Evolutionary conservation across 139 green algal genomes (phyloP).

Genomic region (Auxenochlorella pyrenoidosa): DNA sequence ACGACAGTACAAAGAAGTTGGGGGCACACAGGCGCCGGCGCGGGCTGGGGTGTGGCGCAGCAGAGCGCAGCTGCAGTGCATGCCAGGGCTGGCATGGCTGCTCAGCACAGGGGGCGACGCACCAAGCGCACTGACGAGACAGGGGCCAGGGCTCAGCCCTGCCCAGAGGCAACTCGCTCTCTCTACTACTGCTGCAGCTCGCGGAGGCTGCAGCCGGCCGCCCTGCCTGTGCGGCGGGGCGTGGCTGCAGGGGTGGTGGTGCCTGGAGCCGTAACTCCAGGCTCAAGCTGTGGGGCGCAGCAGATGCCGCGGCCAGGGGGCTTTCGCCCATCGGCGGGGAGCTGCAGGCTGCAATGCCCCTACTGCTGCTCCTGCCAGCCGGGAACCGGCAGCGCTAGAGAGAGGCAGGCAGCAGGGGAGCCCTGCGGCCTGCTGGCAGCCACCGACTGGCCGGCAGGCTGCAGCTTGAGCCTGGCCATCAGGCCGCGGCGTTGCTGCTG

Average conservation of each 20-base stretch:
- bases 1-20: background rate
- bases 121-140: background rate
- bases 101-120: background rate
- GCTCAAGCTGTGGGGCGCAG: background rate
- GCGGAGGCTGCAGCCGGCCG: background rate
- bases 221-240: background rate
- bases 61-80: background rate
- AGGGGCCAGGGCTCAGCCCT: background rate
- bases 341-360: too few species aligned
- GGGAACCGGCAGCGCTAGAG: constrained; percentile 39
- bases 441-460: background rate
- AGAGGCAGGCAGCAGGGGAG: constrained; percentile 47
- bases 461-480: background rate
- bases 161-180: background rate
- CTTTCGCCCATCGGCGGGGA: background rate
- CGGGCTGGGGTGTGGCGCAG: background rate
- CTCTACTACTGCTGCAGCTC: background rate
- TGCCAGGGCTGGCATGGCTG: background rate
- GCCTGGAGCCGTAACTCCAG: background rate
- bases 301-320: background rate
- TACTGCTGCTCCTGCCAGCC: constrained; percentile 16
- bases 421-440: constrained; percentile 9
- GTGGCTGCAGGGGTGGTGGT: background rate
- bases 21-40: background rate
- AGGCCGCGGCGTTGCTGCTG: constrained; percentile 1